Conservation (phyloP, 2,329 filamentous ascomycete genomes). For the Aspergillus fijiensis region DNA sequence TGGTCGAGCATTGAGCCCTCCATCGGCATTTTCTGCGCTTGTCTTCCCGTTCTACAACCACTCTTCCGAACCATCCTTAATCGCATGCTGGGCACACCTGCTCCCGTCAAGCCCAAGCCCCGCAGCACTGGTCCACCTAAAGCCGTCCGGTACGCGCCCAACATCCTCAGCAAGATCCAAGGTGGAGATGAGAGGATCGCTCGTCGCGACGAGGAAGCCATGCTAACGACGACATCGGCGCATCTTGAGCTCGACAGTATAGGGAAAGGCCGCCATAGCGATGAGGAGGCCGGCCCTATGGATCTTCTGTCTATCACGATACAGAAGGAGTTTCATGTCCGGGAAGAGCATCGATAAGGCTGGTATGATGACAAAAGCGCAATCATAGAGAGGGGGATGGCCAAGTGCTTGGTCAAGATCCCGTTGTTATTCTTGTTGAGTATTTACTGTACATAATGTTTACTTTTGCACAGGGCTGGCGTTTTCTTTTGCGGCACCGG, state of each 20-base stretch:
- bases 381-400: neutral
- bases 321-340: slow-evolving; percentile 1
- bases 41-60: slow-evolving; percentile 19
- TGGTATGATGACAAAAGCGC: neutral
- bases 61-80: slow-evolving; percentile 12
- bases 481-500: neutral
- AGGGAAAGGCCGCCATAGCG: neutral
- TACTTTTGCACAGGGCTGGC: neutral
- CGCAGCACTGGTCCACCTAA: neutral
- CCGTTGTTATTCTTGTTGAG: neutral
- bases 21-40: slow-evolving; percentile 24
- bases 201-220: neutral
- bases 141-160: neutral
- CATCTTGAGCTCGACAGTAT: neutral
- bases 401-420: neutral
- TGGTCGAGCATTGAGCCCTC: slow-evolving; percentile 26
- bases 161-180: slow-evolving; percentile 5
- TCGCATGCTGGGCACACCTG: neutral
- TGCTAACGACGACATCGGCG: neutral
- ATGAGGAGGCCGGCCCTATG: neutral
- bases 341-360: slow-evolving; percentile 4
- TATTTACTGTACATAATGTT: neutral
- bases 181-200: neutral
- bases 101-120: neutral
- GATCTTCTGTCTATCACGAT: slow-evolving; percentile 4